Base-by-base conservation (phyloP, 345 rosid species). In the Hypericum androsaemum region DNA sequence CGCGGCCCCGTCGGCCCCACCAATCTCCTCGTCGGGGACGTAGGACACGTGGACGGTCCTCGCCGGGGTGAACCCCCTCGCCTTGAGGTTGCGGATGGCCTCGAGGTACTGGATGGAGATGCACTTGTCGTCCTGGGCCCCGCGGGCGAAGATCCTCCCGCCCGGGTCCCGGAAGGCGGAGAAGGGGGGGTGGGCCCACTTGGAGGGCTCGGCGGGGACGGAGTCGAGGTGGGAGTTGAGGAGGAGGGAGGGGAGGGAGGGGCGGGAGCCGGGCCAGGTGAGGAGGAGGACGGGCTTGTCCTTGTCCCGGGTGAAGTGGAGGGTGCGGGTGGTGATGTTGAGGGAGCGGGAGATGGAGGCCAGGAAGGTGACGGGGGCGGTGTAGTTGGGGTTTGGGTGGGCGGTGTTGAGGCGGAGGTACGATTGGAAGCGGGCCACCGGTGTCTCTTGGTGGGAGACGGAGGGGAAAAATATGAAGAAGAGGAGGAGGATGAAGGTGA, bases 221-320 rank as follows among this genome's bases (percentile, higher is more conserved):
- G 95, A 89, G 56, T 89, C 97, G 71, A 89, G 83, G 58, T 89
- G 95, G 64, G 97, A 86, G 71, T 86, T 89, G 66, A 89, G 71
- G 56, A 89, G 81, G 39, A 89, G 41, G 0, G 89, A 86, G 37
- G 83, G 81, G 16, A 86, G 87, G 12, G 81, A 64, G 11, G 88
- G 85, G 61, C 82, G 39, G 2, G 90, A 73, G 41, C 94, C 97
- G 0, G 68, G 61, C 95, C 97, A 89, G 15, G 90, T 80, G 16
- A 89, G 37, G 2, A 86, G 65, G 13, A 84, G 73, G 36, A 80
- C 43, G 3, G 88, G 92, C n/a, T n/a, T n/a, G n/a, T n/a, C n/a
- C 53, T 90, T 90, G 0, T 59, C 43, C 1, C 75, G 54, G n/a
- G 28, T 59, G 68, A 74, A 85, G 39, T 85, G 81, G 16, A 82